Conservation (phyloP, 116 monocot genomes). For the Iris pallida region DNA sequence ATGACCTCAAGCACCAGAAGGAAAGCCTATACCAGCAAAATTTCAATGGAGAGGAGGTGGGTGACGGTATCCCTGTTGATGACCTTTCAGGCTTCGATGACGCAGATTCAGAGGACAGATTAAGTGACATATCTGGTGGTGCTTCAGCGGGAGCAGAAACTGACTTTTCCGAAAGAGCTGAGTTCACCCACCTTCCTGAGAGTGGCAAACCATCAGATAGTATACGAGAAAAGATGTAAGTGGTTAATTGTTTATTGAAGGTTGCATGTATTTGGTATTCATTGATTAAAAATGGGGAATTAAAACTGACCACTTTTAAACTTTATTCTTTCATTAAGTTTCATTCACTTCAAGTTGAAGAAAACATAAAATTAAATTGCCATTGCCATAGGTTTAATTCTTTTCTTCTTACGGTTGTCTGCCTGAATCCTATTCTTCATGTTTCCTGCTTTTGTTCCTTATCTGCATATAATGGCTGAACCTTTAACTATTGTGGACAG, state of each 20-base stretch:
- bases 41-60: conserved; percentile 15
- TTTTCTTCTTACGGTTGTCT: no score
- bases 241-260: no score
- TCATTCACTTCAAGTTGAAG: not conserved
- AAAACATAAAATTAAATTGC: no score
- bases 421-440: no score
- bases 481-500: no score
- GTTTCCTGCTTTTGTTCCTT: no score
- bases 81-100: conserved; percentile 32
- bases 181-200: conserved; percentile 27
- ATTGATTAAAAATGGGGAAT: no score
- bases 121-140: conserved; percentile 61
- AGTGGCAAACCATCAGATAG: conserved; percentile 18
- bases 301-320: no score
- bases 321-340: not conserved
- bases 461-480: no score
- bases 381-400: no score
- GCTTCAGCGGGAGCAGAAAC: conserved; percentile 57
- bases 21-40: conserved; percentile 7
- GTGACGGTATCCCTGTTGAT: conserved; percentile 16
- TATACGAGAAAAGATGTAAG: conserved; percentile 30
- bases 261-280: no score
- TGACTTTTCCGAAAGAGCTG: conserved; percentile 55
- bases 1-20: conserved; percentile 12
- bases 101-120: conserved; percentile 53